Base-by-base conservation (phyloP, 768 basidiomycete genomes). In the Mrakia gelida region DNA sequence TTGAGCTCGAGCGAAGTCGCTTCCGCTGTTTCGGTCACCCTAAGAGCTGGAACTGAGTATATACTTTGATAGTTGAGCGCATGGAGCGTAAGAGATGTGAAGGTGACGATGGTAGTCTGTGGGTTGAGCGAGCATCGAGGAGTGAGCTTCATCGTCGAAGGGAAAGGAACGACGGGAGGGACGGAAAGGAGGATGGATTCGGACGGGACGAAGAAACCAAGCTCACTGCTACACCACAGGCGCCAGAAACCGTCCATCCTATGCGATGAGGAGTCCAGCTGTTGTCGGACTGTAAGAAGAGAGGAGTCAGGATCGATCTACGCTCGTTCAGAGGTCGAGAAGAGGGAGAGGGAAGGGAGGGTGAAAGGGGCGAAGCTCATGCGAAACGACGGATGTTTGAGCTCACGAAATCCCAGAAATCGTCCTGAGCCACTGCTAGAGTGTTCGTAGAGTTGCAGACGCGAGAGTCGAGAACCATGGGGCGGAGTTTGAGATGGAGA, bases 1-100 rank as follows among this genome's bases (percentile, higher is more conserved):
- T 87, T 90, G 81, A 93, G 93, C 82, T 89, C 90, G 80, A 21
- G 32, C 38, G 9, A 11, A 13, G 32, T 23, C 23, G 32, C 7
- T 43, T 70, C 67, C 18, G 34, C 11, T 5, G 41, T 23, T 43
- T 34, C 26, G 67, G 23, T 23, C 34, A 70, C 92, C 81, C 81
- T 52, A 16, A 52, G 18, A 52, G 49, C 49, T 16, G 49, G 16
- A 3, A 21, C 2, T 9, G 3, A 21, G 18, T 16, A 18, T 52
- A 1, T 21, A 56, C 80, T 72, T 68, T 82, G 82, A 63, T 83
- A 83, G 65, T 81, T 80, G 38, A 80, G 75, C 0, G 81, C 82
- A 70, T 83, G 82, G 75, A 80, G 80, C 18, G 81, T 81, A 21
- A 81, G 38, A 11, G 80, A 81, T 43, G 74, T 67, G 30, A 81